Conservation (phyloP, 805 yeast genomes). For the Kluyveromyces dobzhanskii region DNA sequence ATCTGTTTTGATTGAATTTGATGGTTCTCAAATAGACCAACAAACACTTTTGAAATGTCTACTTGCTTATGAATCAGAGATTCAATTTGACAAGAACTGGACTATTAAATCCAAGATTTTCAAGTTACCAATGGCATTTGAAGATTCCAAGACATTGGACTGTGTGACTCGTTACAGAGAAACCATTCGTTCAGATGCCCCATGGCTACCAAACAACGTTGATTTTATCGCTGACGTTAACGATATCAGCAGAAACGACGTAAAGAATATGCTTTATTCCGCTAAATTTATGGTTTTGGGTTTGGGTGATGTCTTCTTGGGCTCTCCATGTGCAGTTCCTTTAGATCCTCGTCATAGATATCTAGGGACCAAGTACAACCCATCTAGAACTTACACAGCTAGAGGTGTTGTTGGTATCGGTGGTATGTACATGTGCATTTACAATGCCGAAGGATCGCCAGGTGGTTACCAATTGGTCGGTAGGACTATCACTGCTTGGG, state of each 20-base stretch:
- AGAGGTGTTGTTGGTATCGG: constrained; percentile 98
- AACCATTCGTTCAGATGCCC: constrained; percentile 87
- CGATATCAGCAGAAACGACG: constrained; percentile 66
- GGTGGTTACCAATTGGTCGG: constrained; percentile 98
- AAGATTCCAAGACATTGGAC: constrained; percentile 78
- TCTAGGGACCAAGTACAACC: constrained; percentile 90
- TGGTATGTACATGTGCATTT: constrained; percentile 98
- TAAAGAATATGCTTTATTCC: constrained; percentile 74
- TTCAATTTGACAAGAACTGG: constrained; percentile 74
- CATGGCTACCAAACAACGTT: constrained; percentile 97
- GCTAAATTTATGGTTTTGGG: constrained; percentile 92
- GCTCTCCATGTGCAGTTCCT: constrained; percentile 98
- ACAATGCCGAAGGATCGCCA: constrained; percentile 90
- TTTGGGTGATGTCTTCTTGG: constrained; percentile 92
- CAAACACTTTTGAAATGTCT: constrained; percentile 51
- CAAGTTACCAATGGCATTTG: constrained; percentile 93
- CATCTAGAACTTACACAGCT: constrained; percentile 92
- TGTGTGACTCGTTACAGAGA: constrained; percentile 90
- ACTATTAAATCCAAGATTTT: constrained; percentile 73
- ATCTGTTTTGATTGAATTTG: constrained; percentile 83
- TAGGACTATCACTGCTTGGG: constrained; percentile 97
- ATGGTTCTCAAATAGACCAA: constrained; percentile 58
- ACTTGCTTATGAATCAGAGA: constrained; percentile 66
- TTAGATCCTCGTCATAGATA: constrained; percentile 93
- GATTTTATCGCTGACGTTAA: constrained; percentile 90